These are phyloP conservation scores for Camelina hispida DNA, from an alignment of 345 rosid genomes.

Conservation along the genomic window DNA sequence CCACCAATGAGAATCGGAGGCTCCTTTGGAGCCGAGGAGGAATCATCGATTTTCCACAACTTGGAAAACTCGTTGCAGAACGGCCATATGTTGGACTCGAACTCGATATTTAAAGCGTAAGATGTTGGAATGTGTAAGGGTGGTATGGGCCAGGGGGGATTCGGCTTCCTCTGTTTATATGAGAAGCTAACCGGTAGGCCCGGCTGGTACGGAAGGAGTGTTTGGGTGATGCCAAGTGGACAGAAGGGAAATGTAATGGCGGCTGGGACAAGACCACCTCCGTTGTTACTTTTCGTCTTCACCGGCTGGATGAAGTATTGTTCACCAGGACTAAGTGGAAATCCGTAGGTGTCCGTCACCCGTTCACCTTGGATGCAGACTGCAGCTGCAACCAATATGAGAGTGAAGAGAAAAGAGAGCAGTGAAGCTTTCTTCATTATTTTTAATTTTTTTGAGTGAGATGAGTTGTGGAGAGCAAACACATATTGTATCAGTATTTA, in stretches of 20 bases:
- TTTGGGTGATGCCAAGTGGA: slow-evolving; percentile 35
- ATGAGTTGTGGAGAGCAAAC: slow-evolving; percentile 18
- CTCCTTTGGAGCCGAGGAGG: neutral
- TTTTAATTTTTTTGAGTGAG: slow-evolving; percentile 8
- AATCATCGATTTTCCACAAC: slow-evolving; percentile 5
- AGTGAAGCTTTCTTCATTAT: slow-evolving; percentile 20
- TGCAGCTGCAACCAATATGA: slow-evolving; percentile 16
- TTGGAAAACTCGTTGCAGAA: slow-evolving; percentile 26
- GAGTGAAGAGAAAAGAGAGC: slow-evolving; percentile 20
- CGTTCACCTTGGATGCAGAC: neutral
- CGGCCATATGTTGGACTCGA: neutral
- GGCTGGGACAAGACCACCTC: slow-evolving; percentile 36
- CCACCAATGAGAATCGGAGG: slow-evolving; percentile 20
- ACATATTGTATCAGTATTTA: slow-evolving; percentile 3
- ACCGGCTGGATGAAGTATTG: slow-evolving; percentile 33
- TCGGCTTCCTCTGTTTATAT: too few species aligned
- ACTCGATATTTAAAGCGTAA: slow-evolving; percentile 18
- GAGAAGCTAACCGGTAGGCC: slow-evolving; percentile 29
- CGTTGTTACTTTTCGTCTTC: neutral
- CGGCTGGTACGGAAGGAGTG: neutral
- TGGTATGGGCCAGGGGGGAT: too few species aligned
- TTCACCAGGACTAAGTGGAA: neutral
- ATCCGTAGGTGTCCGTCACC: slow-evolving; percentile 17
- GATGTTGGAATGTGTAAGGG: too few species aligned
- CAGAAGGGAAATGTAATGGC: neutral